Conservation (phyloP, 108 stramenopile genomes). For the Fistulifera pelliculosa region DNA sequence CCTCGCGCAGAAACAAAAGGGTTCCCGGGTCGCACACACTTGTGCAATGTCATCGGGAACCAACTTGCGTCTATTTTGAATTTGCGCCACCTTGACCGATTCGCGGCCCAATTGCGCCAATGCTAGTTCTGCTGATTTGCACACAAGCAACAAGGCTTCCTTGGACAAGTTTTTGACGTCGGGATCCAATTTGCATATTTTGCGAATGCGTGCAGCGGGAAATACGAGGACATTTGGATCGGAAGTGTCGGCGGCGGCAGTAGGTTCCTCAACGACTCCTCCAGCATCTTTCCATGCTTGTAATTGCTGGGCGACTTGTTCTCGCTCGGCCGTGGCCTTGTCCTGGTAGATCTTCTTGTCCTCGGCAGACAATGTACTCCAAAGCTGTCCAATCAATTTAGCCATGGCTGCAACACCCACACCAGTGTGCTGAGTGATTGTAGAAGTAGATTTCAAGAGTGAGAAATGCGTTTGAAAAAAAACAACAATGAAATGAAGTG, state of each 20-base stretch:
- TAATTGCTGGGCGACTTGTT: conserved; percentile 38
- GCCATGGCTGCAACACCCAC: conserved; percentile 54
- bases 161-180: conserved; percentile 75
- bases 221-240: conserved; percentile 12
- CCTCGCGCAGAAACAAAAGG: conserved; percentile 62
- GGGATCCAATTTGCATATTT: conserved; percentile 81
- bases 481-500: conserved; percentile 1
- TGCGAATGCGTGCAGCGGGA: conserved; percentile 77
- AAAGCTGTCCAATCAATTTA: conserved; percentile 46
- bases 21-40: conserved; percentile 55
- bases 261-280: conserved; percentile 8
- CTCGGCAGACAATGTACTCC: conserved; percentile 31
- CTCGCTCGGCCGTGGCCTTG: conserved; percentile 48
- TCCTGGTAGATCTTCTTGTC: conserved; percentile 52
- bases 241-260: background rate
- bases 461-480: background rate
- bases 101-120: conserved; percentile 52
- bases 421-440: conserved; percentile 44
- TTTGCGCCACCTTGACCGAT: conserved; percentile 48
- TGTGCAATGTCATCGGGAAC: conserved; percentile 65
- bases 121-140: conserved; percentile 76
- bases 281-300: conserved; percentile 45
- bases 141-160: conserved; percentile 67
- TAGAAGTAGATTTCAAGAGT: background rate
- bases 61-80: conserved; percentile 72